phyloP scores from a whole-genome alignment of 495 filamentous ascomycete species.

The Bacidia rubella region DNA sequence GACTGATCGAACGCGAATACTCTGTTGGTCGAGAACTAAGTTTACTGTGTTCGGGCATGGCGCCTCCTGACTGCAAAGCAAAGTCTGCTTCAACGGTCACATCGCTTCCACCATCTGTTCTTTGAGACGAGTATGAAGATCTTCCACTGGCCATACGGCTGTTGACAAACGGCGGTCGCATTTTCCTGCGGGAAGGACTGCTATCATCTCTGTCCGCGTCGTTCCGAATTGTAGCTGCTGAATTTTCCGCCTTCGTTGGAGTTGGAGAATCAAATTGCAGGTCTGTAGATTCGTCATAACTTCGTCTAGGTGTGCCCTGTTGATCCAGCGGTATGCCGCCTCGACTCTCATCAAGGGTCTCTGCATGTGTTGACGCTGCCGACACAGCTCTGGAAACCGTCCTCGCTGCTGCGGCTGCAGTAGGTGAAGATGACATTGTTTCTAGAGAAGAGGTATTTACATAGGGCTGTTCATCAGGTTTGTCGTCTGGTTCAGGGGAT shows the following conservation, averaged over 20 bases:
- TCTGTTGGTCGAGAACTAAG: constrained; percentile 32
- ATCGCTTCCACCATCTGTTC: constrained; percentile 55
- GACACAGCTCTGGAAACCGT: constrained; percentile 40
- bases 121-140: constrained; percentile 61
- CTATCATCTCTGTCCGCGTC: not conserved
- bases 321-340: constrained; percentile 17
- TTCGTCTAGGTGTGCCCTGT: constrained; percentile 24
- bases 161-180: constrained; percentile 55
- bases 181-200: constrained; percentile 6
- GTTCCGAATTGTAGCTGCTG: not conserved
- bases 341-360: constrained; percentile 25
- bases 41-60: constrained; percentile 45
- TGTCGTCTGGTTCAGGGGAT: constrained; percentile 13
- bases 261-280: constrained; percentile 14
- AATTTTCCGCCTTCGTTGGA: constrained; percentile 8
- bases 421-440: constrained; percentile 51
- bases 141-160: constrained; percentile 64
- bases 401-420: constrained; percentile 47
- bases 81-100: constrained; percentile 69
- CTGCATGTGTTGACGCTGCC: constrained; percentile 25
- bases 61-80: constrained; percentile 72
- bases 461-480: constrained; percentile 17
- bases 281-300: constrained; percentile 3
- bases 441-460: constrained; percentile 45
- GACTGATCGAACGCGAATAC: constrained; percentile 67